Evolutionary conservation across 2,329 filamentous ascomycete species (phyloP).

Genomic region (Aspergillus glaucus): DNA sequence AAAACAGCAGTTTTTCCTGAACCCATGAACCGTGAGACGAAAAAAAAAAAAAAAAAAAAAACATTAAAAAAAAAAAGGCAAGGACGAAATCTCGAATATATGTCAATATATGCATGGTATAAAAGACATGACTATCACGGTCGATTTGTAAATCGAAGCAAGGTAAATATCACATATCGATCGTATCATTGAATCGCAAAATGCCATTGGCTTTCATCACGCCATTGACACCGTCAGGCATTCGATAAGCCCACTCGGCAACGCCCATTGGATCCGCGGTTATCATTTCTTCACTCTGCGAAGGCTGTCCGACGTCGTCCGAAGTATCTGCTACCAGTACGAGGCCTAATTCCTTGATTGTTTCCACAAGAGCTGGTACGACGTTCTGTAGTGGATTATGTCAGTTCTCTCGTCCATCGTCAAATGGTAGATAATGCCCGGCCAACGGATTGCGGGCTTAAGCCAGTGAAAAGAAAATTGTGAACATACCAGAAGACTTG

Average conservation of each 20-base stretch:
- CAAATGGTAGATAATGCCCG: no score
- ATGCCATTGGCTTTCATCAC: slow-evolving; percentile 80
- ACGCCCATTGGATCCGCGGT: slow-evolving; percentile 23
- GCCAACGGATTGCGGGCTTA: no score
- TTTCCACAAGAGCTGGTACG: slow-evolving; percentile 83
- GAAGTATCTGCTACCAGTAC: slow-evolving; percentile 87
- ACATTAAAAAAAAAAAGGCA: neutral
- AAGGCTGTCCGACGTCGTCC: slow-evolving; percentile 41
- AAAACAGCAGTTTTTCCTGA: neutral
- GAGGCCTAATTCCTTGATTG: slow-evolving; percentile 88
- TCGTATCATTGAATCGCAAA: slow-evolving; percentile 85
- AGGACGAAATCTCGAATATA: slow-evolving; percentile 8
- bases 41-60: neutral
- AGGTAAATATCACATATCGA: slow-evolving; percentile 55
- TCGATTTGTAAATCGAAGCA: neutral
- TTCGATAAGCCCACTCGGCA: slow-evolving; percentile 41
- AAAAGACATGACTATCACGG: neutral
- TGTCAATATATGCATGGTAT: neutral
- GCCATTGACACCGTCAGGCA: slow-evolving; percentile 81
- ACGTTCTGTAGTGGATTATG: slow-evolving; percentile 60
- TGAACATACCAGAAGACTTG: slow-evolving; percentile 64
- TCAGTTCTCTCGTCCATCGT: slow-evolving; percentile 4
- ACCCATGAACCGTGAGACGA: neutral
- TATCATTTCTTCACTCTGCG: slow-evolving; percentile 15
- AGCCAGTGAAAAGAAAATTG: slow-evolving; percentile 28